Conservation (phyloP, 2,329 filamentous ascomycete species). For the Penicillium hordei region DNA sequence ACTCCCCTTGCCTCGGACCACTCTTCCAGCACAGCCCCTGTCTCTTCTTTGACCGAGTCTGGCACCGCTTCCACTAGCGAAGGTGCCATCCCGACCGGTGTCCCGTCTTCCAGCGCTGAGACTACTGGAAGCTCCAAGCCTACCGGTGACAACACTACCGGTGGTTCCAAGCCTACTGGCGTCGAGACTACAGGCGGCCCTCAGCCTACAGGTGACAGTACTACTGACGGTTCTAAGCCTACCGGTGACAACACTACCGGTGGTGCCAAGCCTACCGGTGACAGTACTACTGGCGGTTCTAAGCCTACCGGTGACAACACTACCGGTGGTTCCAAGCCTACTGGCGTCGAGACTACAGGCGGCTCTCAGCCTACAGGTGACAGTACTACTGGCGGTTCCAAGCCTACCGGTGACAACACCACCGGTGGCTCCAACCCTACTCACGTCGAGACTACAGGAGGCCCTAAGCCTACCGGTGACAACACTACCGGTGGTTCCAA, state of each 20-base stretch:
- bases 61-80: not conserved
- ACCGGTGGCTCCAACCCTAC: constrained; percentile 1
- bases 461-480: not conserved
- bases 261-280: not conserved
- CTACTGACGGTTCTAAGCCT: no score
- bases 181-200: no score
- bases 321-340: no score
- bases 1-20: not conserved
- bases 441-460: not conserved
- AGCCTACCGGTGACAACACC: not conserved
- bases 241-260: no score
- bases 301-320: no score
- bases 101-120: not conserved
- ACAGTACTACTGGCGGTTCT: no score
- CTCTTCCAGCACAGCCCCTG: not conserved
- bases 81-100: not conserved
- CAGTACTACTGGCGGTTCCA: not conserved
- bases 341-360: no score
- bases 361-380: no score
- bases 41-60: constrained; percentile 2
- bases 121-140: no score
- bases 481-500: not conserved
- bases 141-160: no score
- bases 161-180: not conserved
- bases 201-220: no score